These are phyloP conservation scores for Zalerion maritima DNA, from an alignment of 495 filamentous ascomycete genomes.

Conservation along the genomic window DNA sequence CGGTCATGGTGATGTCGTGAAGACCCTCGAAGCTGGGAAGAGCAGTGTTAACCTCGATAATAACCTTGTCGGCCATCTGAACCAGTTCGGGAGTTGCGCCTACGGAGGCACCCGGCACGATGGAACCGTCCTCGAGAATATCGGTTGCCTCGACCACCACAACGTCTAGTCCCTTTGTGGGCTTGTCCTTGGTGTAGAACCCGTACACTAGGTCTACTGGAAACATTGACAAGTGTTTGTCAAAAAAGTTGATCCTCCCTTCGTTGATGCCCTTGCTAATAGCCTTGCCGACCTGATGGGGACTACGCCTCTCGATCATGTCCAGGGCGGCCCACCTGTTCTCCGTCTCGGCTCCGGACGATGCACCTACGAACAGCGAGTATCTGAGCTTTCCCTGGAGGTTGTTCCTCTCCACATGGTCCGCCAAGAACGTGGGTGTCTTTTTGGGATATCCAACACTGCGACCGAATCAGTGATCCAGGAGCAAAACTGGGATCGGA, in stretches of 20 bases:
- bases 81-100: constrained; percentile 77
- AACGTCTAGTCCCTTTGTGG: constrained; percentile 61
- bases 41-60: constrained; percentile 86
- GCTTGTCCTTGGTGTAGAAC: constrained; percentile 67
- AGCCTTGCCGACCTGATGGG: constrained; percentile 84
- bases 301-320: constrained; percentile 77
- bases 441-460: constrained; percentile 37
- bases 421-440: constrained; percentile 69
- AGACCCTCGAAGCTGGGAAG: constrained; percentile 76
- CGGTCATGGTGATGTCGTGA: constrained; percentile 81
- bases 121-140: constrained; percentile 85
- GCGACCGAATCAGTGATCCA: constrained; percentile 1
- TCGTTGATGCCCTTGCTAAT: constrained; percentile 86
- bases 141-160: constrained; percentile 77
- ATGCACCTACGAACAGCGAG: constrained; percentile 77
- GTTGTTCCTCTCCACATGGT: constrained; percentile 80
- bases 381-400: constrained; percentile 76
- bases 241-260: constrained; percentile 82
- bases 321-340: constrained; percentile 74
- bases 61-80: constrained; percentile 77
- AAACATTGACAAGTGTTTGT: constrained; percentile 90
- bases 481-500: background rate
- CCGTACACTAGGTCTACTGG: constrained; percentile 77
- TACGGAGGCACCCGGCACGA: constrained; percentile 77
- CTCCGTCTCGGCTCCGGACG: constrained; percentile 80